Evolutionary conservation across 805 yeast genomes (phyloP), one percentile per base, ranked within the genome.

Genomic region (Pichia phayaonensis): DNA sequence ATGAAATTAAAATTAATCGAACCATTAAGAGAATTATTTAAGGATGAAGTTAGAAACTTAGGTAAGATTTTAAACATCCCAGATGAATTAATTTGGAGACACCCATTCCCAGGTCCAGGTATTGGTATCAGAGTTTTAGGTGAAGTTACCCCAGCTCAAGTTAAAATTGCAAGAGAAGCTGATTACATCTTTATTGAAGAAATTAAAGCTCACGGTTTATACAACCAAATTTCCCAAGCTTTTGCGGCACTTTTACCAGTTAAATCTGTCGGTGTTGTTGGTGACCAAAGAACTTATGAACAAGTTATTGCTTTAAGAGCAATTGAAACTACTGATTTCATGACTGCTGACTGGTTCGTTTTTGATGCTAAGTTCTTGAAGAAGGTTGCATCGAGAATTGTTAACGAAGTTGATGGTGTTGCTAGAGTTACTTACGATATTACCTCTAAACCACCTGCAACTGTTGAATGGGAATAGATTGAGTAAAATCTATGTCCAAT

Each of bases 101-200:
- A 94, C 69, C 99, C 99, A 51, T 94, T 94, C 95, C 99, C 99
- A 63, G 99, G 99, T 68, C 99, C 99, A 69, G 99, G 99, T 76
- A 86, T 94, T 67, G 99, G 97, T 61, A 94, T 94, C 70, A 85
- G 99, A 73, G 95, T 94, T 50, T 76, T 94, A 45, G 99, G 99
- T 61, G 98, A 92, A 74, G 98, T 94, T 56, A 87, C 97, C 53
- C 86, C 81, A 59, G 82, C 76, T 58, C 99, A 94, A 75, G 94
- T 94, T 51, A 92, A 82, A 66, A 94, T 94, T 66, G 99, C 98
- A 43, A 86, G 98, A 73, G 92, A 89, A 68, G 99, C 99, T 55
- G 99, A 94, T 70, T 77, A 75, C 70, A 94, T 94, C 63, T 94
- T 87, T 78, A 94, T 94, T 65, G 96, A 87, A 72, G 99, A 94